phyloP scores from a whole-genome alignment of 2,329 filamentous ascomycete species.

The Plectosphaerella plurivora region DNA sequence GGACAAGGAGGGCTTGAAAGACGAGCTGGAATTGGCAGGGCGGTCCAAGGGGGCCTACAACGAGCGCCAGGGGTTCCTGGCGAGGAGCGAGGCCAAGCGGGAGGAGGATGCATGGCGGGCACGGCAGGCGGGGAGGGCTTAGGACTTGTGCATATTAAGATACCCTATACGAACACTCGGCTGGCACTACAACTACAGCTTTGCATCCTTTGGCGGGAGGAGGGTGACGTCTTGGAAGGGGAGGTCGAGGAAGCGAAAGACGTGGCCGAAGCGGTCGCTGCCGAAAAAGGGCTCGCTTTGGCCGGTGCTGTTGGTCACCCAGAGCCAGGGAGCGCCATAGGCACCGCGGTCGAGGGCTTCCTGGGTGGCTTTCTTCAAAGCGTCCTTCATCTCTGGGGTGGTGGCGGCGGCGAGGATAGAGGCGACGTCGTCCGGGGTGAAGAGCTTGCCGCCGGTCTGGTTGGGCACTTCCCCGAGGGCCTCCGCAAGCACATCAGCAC shows the following conservation, averaged over 20 bases:
- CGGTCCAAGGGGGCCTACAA: slow-evolving; percentile 62
- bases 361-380: slow-evolving; percentile 53
- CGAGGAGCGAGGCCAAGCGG: slow-evolving; percentile 57
- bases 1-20: slow-evolving; percentile 66
- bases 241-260: slow-evolving; percentile 63
- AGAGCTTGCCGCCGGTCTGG: slow-evolving; percentile 27
- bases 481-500: slow-evolving; percentile 46
- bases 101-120: slow-evolving; percentile 56
- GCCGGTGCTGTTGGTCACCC: slow-evolving; percentile 56
- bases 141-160: background rate
- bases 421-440: slow-evolving; percentile 46
- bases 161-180: background rate
- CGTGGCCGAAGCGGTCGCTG: slow-evolving; percentile 68
- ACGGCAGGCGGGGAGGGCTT: slow-evolving; percentile 37
- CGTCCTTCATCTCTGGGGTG: slow-evolving; percentile 38
- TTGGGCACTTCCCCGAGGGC: slow-evolving; percentile 22
- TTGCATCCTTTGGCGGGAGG: slow-evolving; percentile 13
- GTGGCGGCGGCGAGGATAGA: slow-evolving; percentile 49
- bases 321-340: slow-evolving; percentile 75
- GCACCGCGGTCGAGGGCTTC: slow-evolving; percentile 61
- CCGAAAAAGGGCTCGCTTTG: slow-evolving; percentile 69
- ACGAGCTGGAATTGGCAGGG: slow-evolving; percentile 62
- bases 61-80: slow-evolving; percentile 60
- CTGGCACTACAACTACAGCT: background rate
- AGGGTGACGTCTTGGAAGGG: slow-evolving; percentile 52